phyloP scores from a whole-genome alignment of 1,139 yeast genomes.

The Torulaspora globosa region DNA sequence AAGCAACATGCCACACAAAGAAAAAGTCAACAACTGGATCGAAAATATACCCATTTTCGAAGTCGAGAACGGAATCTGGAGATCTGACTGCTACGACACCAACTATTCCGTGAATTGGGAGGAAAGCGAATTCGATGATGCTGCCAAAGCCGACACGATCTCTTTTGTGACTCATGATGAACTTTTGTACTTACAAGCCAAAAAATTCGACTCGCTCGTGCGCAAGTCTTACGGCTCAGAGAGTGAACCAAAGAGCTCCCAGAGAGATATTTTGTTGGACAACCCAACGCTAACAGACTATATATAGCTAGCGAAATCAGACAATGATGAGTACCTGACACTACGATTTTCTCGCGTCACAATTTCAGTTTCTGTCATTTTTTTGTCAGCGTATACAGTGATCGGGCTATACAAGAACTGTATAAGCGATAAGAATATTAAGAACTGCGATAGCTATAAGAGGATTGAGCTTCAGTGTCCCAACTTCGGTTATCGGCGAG shows the following conservation, averaged over 20 bases:
- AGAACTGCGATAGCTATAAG: background rate
- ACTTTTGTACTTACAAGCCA: conserved; percentile 29
- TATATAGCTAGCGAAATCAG: conserved; percentile 6
- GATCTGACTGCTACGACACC: conserved; percentile 23
- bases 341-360: background rate
- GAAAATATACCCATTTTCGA: conserved; percentile 46
- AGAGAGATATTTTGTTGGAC: conserved; percentile 9
- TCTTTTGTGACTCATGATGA: conserved; percentile 30
- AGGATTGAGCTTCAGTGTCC: background rate
- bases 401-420: conserved; percentile 7
- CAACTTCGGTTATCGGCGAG: background rate
- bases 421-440: background rate
- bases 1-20: conserved; percentile 55
- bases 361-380: conserved; percentile 1
- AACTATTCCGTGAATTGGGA: conserved; percentile 33
- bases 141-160: conserved; percentile 9
- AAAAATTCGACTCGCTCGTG: conserved; percentile 32
- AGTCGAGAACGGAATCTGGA: conserved; percentile 18
- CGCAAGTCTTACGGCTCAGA: conserved; percentile 24
- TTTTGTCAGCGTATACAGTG: conserved; percentile 7
- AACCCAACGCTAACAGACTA: conserved; percentile 13
- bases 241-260: conserved; percentile 6
- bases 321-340: background rate
- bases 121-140: conserved; percentile 31
- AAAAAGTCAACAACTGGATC: conserved; percentile 63